Evolutionary conservation across 1,139 yeast species (phyloP), one percentile per base, ranked within the genome.

Genomic region (Kodamaea alishanica): DNA sequence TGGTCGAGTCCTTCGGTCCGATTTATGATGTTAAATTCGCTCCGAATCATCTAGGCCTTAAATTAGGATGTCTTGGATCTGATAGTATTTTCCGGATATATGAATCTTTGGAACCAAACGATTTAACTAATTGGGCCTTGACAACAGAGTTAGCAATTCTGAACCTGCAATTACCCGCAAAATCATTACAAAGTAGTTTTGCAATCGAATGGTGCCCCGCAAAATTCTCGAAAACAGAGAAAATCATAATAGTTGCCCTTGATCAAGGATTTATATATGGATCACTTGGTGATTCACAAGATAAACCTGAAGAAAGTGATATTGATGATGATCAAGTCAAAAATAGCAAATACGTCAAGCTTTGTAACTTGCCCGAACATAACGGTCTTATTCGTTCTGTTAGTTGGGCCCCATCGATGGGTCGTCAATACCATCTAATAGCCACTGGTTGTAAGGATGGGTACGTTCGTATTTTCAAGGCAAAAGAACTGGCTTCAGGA

Each of bases 371-470:
- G 32, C 85, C 90, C 1, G 96, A 88, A 36, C 97, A 90, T 58
- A 75, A 79, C 43, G 96, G 95, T 2, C 72, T 92, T 35, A 88
- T 92, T 32, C 70, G 97, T 49, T 86, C 92, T 28, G 89, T 92
- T 6, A 77, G 94, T 34, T 92, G 98, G 98, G 98, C 97, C 0
- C 97, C 97, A 6, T 81, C 95, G 0, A 87, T 90, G 84, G 98
- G 97, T 2, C 71, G 96, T 48, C 81, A 83, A 44, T 86, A 81
- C 58, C 96, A 92, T 53, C 66, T 89, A 37, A 74, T 92, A 33
- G 98, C 98, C 1, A 90, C 97, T 0, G 98, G 95, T 2, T 88
- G 96, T 57, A 89, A 89, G 59, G 98, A 92, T 60, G 98, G 97
- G 0, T 81, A 71, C 54, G 90, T 92, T 12, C 75, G 97, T 39